Percentiles rank a stretch among this genome's conserved stretches.
Conservation (phyloP, 768 basidiomycete species). For the Suillus paluster region DNA sequence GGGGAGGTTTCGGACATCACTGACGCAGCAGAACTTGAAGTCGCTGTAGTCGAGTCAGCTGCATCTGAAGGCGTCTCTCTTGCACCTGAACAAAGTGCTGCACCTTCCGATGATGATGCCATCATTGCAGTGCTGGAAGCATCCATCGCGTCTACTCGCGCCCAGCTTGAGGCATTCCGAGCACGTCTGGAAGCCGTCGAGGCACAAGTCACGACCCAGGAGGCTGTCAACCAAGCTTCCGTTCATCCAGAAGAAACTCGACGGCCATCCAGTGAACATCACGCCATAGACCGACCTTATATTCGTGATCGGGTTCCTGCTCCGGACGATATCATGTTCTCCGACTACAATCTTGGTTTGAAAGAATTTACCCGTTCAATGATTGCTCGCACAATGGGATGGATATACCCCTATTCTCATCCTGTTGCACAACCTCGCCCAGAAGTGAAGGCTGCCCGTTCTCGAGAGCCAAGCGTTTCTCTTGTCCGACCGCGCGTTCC, state of each 20-base stretch:
- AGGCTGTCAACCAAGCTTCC: slow-evolving; percentile 11
- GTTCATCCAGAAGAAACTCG: background rate
- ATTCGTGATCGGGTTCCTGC: background rate
- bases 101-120: slow-evolving; percentile 8
- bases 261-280: background rate
- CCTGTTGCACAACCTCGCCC: background rate
- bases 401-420: slow-evolving; percentile 28
- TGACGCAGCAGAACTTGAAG: background rate
- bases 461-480: slow-evolving; percentile 3
- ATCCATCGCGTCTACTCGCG: slow-evolving; percentile 29
- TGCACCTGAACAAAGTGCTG: background rate
- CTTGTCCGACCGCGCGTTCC: slow-evolving; percentile 10
- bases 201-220: slow-evolving; percentile 21
- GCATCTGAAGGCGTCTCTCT: background rate
- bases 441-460: slow-evolving; percentile 1
- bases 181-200: slow-evolving; percentile 34
- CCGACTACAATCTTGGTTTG: slow-evolving; percentile 10
- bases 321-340: background rate
- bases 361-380: slow-evolving; percentile 20
- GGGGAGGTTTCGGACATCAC: background rate
- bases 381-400: slow-evolving; percentile 22
- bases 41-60: background rate
- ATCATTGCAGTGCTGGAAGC: slow-evolving; percentile 23
- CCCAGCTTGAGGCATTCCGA: slow-evolving; percentile 28
- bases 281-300: background rate